These are phyloP conservation scores for Tephrocybe sp. DNA, from an alignment of 768 basidiomycete genomes.

Conservation along the genomic window DNA sequence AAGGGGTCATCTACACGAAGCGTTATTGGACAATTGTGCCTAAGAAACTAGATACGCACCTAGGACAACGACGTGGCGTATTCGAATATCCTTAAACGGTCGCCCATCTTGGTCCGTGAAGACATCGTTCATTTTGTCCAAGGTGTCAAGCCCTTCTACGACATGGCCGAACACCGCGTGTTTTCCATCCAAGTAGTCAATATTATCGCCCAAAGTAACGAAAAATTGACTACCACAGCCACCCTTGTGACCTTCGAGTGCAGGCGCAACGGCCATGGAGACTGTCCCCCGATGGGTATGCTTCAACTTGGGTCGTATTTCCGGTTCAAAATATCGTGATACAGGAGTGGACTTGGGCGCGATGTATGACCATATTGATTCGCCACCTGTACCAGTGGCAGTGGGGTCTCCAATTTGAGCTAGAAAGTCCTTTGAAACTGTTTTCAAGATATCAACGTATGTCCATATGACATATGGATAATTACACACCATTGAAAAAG, in stretches of 20 bases:
- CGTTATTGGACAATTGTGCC: constrained; percentile 2
- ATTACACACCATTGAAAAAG: constrained; percentile 90
- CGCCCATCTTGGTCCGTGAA: constrained; percentile 86
- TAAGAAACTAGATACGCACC: constrained; percentile 42
- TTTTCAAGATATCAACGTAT: background rate
- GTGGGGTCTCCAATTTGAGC: constrained; percentile 97
- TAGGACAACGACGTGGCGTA: constrained; percentile 93
- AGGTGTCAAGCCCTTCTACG: constrained; percentile 88
- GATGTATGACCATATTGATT: constrained; percentile 81
- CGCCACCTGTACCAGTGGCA: constrained; percentile 91
- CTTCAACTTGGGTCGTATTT: constrained; percentile 77
- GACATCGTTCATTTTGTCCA: constrained; percentile 91
- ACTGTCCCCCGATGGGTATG: constrained; percentile 85
- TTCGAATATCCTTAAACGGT: constrained; percentile 91
- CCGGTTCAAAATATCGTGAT: constrained; percentile 87
- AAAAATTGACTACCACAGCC: constrained; percentile 97
- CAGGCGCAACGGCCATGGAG: constrained; percentile 96
- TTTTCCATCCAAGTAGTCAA: constrained; percentile 92
- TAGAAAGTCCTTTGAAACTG: constrained; percentile 96
- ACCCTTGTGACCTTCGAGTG: constrained; percentile 53
- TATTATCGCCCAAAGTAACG: constrained; percentile 84
- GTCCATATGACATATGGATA: background rate
- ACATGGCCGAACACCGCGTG: constrained; percentile 96
- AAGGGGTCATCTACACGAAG: constrained; percentile 82
- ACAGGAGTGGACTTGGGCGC: constrained; percentile 42